Conservation (phyloP, 352 stramenopile genomes). For the Aphanomyces euteiches region DNA sequence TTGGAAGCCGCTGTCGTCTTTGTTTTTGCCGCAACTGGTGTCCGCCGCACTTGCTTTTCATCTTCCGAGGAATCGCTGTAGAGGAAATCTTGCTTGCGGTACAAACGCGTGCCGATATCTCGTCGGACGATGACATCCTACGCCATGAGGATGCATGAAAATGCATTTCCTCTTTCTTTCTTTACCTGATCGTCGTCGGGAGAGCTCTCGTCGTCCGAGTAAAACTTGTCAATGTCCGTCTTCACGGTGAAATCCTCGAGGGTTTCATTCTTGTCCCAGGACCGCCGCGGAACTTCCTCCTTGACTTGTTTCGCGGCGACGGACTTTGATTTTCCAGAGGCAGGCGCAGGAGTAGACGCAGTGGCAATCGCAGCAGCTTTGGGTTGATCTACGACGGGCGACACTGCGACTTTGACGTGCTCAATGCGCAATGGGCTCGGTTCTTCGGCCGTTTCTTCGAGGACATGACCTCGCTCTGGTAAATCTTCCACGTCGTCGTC, state of each 20-base stretch:
- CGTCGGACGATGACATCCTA: conserved; percentile 58
- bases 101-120: conserved; percentile 37
- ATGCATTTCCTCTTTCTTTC: not conserved
- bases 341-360: not conserved
- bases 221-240: conserved; percentile 71
- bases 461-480: not conserved
- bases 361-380: not conserved
- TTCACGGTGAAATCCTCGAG: conserved; percentile 76
- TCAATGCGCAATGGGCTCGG: not conserved
- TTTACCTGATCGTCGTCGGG: conserved; percentile 33
- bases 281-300: not conserved
- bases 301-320: conserved; percentile 20
- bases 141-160: conserved; percentile 14
- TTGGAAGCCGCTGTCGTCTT: too few species aligned
- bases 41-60: not conserved
- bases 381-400: not conserved
- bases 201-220: conserved; percentile 70
- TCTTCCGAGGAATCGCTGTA: conserved; percentile 49
- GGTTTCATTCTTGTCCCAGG: conserved; percentile 32
- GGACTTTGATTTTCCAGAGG: not conserved
- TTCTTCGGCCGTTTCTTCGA: not conserved
- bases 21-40: too few species aligned
- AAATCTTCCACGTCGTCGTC: not conserved
- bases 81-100: conserved; percentile 73
- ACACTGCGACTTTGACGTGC: not conserved